Evolutionary conservation across 2,329 filamentous ascomycete genomes (phyloP).

Genomic region (Paramyrothecium roridum): DNA sequence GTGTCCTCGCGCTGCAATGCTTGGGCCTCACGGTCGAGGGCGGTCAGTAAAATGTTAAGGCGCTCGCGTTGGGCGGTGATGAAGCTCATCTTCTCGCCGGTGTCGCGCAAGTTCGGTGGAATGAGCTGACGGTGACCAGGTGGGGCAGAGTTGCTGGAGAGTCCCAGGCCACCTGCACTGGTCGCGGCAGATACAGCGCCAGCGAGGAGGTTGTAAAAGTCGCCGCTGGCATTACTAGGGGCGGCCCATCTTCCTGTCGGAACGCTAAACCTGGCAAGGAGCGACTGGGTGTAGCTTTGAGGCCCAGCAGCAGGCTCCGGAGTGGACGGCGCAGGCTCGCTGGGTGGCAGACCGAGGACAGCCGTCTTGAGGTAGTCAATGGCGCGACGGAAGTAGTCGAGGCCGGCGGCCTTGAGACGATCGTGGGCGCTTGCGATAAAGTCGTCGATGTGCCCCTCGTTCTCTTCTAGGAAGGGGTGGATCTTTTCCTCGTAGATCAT

Average conservation of each 20-base stretch:
- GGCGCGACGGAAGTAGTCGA: conserved; percentile 69
- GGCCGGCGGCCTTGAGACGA: conserved; percentile 70
- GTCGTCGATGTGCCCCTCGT: conserved; percentile 86
- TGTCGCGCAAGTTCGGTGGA: conserved; percentile 62
- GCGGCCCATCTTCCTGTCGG: conserved; percentile 62
- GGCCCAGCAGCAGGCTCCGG: conserved; percentile 40
- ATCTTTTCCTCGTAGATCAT: conserved; percentile 81
- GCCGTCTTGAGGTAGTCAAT: conserved; percentile 72
- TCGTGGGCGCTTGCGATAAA: conserved; percentile 83
- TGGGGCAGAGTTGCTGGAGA: conserved; percentile 22
- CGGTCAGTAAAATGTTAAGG: conserved; percentile 69
- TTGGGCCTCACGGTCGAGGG: conserved; percentile 75
- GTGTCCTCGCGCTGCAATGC: conserved; percentile 46
- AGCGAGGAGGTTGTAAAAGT: conserved; percentile 77
- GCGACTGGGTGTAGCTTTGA: conserved; percentile 70
- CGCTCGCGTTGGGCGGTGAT: conserved; percentile 77
- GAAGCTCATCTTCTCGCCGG: conserved; percentile 68
- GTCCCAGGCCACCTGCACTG: conserved; percentile 29
- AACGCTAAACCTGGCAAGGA: conserved; percentile 84
- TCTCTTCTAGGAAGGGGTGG: conserved; percentile 82
- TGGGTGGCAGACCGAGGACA: conserved; percentile 72
- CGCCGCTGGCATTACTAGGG: conserved; percentile 43
- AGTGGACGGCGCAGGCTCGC: conserved; percentile 31
- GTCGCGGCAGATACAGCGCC: conserved; percentile 67
- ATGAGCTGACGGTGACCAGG: conserved; percentile 43